Base-by-base conservation (phyloP, 352 stramenopile species). In the Phytophthora pluvialis region DNA sequence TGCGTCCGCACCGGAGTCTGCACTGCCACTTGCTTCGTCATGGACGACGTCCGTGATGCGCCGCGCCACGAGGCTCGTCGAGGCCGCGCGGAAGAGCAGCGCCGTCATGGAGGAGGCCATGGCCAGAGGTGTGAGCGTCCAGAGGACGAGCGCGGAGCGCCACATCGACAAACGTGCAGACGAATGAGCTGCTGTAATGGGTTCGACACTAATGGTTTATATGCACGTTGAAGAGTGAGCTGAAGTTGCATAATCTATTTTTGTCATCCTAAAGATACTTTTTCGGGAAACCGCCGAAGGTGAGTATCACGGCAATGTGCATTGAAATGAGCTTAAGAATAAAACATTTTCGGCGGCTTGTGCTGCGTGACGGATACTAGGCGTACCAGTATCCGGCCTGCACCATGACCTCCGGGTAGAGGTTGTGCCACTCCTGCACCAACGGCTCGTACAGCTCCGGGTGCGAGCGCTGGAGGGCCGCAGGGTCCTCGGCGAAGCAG, bases 401-500 rank as follows among this genome's bases (percentile, higher is more conserved):
- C n/a, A 94, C 84, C 85, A 96, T 94, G 63, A 96, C 77, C 59
- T 95, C 88, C 1, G 88, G 88, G 65, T 95, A 95, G 42, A 94
- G 59, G 69, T 92, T 93, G 79, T 95, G 89, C 89, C 89, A 96
- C 49, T 94, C 89, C 39, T 83, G 75, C 58, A 95, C 86, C 21
- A 96, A 75, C 31, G 85, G 82, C 15, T 89, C 72, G 77, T 94
- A 96, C 49, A 94, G 53, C 4, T 95, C 86, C 4, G 83, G 84
- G 70, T 96, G 89, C 47, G 86, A 89, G 15, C 72, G 68, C 60
- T 89, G 78, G 59, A 96, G 91, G n/a, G 89, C 85, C 5, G 73
- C 81, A 0, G 89, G 89, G 55, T 96, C 87, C 73, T 98, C 92
- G 2, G 95, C 95, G 70, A 98, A 99, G 78, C 95, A 98, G 11